Percentiles rank a stretch among this genome's conserved stretches.
Evolutionary conservation across 2,329 filamentous ascomycete species (phyloP).

Genomic region (Coniosporium tulheliwenetii): DNA sequence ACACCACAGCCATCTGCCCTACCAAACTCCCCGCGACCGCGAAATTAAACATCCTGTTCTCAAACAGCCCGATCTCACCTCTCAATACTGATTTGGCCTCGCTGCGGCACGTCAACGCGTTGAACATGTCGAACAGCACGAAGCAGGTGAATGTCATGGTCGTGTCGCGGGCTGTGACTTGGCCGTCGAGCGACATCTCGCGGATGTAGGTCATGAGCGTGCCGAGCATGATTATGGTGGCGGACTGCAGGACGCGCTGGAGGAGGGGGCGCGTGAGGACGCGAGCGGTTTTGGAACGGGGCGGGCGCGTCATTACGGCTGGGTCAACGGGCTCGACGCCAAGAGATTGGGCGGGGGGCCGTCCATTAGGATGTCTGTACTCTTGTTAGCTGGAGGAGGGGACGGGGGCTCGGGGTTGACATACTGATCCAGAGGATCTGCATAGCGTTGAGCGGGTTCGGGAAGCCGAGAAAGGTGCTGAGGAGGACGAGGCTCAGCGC

Average conservation of each 20-base stretch:
- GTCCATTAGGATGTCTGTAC: constrained; percentile 94
- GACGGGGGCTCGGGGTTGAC: constrained; percentile 20
- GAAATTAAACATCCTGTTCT: constrained; percentile 93
- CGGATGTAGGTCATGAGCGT: constrained; percentile 83
- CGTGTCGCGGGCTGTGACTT: constrained; percentile 82
- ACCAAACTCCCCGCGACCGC: constrained; percentile 72
- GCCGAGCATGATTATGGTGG: constrained; percentile 78
- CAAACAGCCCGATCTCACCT: constrained; percentile 51
- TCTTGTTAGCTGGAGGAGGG: constrained; percentile 11
- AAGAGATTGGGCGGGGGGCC: constrained; percentile 93
- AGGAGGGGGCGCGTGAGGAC: constrained; percentile 80
- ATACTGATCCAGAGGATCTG: constrained; percentile 99
- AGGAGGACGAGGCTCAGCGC: constrained; percentile 81
- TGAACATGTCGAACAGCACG: constrained; percentile 99
- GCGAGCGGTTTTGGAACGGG: constrained; percentile 70
- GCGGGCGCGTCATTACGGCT: constrained; percentile 82
- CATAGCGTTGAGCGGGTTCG: constrained; percentile 95
- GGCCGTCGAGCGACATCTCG: constrained; percentile 73
- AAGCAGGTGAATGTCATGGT: constrained; percentile 99
- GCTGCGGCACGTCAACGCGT: constrained; percentile 82
- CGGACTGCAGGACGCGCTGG: constrained; percentile 72
- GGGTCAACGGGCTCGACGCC: constrained; percentile 92
- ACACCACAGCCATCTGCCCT: constrained; percentile 83
- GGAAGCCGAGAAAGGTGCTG: constrained; percentile 84
- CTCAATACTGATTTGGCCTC: constrained; percentile 78